phyloP scores from a whole-genome alignment of 1,139 yeast genomes.

The Hansenula anomala region DNA sequence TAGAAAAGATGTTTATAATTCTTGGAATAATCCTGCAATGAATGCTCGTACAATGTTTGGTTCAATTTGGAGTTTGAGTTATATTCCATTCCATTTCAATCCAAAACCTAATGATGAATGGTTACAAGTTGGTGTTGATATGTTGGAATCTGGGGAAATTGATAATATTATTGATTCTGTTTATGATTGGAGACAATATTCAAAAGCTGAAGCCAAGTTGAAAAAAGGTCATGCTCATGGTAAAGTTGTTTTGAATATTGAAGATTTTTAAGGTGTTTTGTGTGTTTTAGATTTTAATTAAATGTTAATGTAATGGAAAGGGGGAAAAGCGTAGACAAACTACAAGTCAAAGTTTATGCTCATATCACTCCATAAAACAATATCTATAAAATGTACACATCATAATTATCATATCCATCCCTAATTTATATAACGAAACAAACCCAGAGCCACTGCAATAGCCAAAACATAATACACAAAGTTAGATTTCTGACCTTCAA shows the following conservation, averaged over 20 bases:
- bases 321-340: too few relatives aligned
- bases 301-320: background rate
- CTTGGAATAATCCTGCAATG: conserved; percentile 32
- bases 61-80: conserved; percentile 28
- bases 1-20: conserved; percentile 27
- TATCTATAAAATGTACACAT: background rate
- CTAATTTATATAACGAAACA: conserved; percentile 15
- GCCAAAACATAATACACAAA: conserved; percentile 27
- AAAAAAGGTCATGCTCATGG: conserved; percentile 56
- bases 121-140: conserved; percentile 31
- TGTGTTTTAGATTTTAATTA: background rate
- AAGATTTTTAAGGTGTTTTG: conserved; percentile 27
- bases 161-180: conserved; percentile 47
- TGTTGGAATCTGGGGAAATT: conserved; percentile 38
- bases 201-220: conserved; percentile 48
- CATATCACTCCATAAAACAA: too few relatives aligned
- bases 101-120: conserved; percentile 27
- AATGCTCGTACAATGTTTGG: conserved; percentile 33
- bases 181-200: conserved; percentile 46
- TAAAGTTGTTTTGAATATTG: conserved; percentile 47
- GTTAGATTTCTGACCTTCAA: conserved; percentile 15
- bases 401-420: background rate
- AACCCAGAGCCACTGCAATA: conserved; percentile 25
- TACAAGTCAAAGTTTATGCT: too few relatives aligned
- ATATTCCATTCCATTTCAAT: conserved; percentile 29